Evolutionary conservation across 2,329 filamentous ascomycete species (phyloP).

Genomic region (Zopfia rhizophila): DNA sequence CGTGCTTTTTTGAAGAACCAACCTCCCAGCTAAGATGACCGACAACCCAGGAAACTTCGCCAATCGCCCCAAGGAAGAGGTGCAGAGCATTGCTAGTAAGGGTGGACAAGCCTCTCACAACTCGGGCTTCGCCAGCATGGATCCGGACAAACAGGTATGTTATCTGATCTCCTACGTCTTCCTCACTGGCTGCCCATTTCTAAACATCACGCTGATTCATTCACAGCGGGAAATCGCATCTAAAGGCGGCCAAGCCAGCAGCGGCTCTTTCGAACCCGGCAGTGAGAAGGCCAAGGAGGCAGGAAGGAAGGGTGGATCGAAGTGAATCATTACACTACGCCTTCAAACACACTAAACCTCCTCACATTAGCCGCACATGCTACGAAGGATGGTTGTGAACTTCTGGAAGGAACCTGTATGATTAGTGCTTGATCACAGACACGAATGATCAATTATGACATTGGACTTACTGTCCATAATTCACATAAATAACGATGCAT

Average conservation of each 20-base stretch:
- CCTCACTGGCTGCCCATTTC: background rate
- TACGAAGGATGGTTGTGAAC: too few species aligned
- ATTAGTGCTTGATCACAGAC: too few species aligned
- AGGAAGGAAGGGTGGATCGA: constrained; percentile 62
- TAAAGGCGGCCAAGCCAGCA: constrained; percentile 63
- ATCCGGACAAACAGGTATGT: constrained; percentile 44
- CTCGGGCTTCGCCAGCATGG: constrained; percentile 51
- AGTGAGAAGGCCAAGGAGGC: constrained; percentile 64
- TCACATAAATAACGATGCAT: too few species aligned
- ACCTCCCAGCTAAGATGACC: constrained; percentile 25
- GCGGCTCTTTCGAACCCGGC: constrained; percentile 65
- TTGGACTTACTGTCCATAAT: too few species aligned
- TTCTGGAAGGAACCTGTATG: too few species aligned
- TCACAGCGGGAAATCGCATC: constrained; percentile 65
- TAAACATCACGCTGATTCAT: constrained; percentile 5
- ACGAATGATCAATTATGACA: too few species aligned
- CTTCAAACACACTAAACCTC: too few species aligned
- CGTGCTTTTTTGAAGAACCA: background rate
- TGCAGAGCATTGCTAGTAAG: constrained; percentile 57
- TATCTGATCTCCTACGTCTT: background rate
- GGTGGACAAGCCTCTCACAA: constrained; percentile 52
- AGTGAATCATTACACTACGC: too few species aligned
- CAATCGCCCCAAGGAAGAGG: constrained; percentile 61
- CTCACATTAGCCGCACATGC: too few species aligned
- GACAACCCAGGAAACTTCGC: constrained; percentile 61